These are phyloP conservation scores for Ogataea allantospora DNA, from an alignment of 805 yeast species.

Conservation along the genomic window DNA sequence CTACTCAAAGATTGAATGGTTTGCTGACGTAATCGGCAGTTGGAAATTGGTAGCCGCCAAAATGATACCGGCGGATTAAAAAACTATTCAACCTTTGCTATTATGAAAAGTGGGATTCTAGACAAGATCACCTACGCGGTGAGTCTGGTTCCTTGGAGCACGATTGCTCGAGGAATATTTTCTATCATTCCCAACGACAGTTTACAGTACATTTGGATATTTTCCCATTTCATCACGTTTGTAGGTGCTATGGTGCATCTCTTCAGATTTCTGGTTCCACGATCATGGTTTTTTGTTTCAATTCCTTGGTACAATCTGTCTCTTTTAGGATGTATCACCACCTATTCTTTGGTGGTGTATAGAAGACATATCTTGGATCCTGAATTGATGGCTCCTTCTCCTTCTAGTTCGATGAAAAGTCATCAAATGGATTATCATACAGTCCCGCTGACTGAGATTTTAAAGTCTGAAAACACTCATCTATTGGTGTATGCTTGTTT, in stretches of 20 bases:
- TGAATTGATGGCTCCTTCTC: constrained; percentile 11
- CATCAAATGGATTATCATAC: constrained; percentile 11
- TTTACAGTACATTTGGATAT: constrained; percentile 23
- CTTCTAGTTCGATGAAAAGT: constrained; percentile 5
- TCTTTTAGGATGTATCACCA: constrained; percentile 26
- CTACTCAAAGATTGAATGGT: constrained; percentile 5
- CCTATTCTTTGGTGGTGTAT: constrained; percentile 32
- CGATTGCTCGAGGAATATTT: constrained; percentile 1
- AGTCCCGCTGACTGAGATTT: constrained; percentile 34
- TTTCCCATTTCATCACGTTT: constrained; percentile 23
- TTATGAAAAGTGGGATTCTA: constrained; percentile 20
- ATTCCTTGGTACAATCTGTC: constrained; percentile 23
- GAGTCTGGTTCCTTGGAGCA: constrained; percentile 16
- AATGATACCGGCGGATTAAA: constrained; percentile 7
- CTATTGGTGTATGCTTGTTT: constrained; percentile 37
- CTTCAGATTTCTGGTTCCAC: constrained; percentile 10
- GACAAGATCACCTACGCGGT: constrained; percentile 7
- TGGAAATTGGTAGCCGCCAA: background rate
- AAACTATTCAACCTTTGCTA: constrained; percentile 8
- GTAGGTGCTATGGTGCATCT: constrained; percentile 19
- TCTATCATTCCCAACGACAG: constrained; percentile 16
- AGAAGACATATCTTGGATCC: constrained; percentile 25
- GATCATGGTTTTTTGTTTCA: constrained; percentile 6
- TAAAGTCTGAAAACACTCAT: constrained; percentile 43
- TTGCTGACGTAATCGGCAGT: constrained; percentile 1